A percentile compares a stretch with the other conserved stretches of the same genome.
phyloP scores from a whole-genome alignment of 2,329 filamentous ascomycete genomes.

The Beauveria brongniartii region DNA sequence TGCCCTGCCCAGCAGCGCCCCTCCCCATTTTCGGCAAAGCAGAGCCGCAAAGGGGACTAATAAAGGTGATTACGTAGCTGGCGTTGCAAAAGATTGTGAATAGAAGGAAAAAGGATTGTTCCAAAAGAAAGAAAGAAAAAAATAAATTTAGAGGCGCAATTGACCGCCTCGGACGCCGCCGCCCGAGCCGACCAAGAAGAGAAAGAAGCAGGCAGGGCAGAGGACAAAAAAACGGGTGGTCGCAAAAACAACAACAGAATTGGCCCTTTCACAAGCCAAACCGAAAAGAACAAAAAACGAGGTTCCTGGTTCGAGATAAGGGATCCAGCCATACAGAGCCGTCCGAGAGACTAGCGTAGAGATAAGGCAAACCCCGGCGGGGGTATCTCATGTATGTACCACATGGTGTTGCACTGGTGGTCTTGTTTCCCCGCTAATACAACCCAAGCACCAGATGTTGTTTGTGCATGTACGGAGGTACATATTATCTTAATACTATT shows the following conservation, averaged over 20 bases:
- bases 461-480: no score
- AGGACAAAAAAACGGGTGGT: background rate
- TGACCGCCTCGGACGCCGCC: conserved; percentile 4
- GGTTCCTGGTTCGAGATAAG: background rate
- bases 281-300: background rate
- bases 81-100: background rate
- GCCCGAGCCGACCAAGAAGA: background rate
- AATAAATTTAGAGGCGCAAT: background rate
- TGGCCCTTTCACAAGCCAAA: background rate
- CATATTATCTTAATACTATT: no score
- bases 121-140: background rate
- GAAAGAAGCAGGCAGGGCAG: background rate
- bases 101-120: background rate
- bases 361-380: background rate
- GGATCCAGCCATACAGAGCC: background rate
- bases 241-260: background rate
- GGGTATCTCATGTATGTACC: background rate
- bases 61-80: background rate
- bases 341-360: background rate
- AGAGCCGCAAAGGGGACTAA: background rate
- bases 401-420: no score
- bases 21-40: background rate
- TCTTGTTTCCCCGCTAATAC: no score
- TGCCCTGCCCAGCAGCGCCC: background rate
- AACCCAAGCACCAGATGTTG: no score